Base-by-base conservation (phyloP, 371 early-diverging fungal genomes). In the Mortierella sp. region DNA sequence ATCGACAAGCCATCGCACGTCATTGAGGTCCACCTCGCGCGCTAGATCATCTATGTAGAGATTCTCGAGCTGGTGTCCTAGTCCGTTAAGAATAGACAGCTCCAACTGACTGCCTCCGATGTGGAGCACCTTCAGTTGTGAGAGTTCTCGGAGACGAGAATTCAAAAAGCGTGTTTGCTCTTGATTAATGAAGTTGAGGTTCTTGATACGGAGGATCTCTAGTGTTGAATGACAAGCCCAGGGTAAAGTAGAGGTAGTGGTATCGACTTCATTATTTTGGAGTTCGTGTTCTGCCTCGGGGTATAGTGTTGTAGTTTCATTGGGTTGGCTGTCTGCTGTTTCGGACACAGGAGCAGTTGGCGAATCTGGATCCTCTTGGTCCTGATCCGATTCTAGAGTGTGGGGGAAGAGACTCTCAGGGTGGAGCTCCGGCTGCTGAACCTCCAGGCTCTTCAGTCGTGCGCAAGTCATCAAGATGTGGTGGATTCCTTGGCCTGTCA, bases 31-130 rank as follows among this genome's bases (percentile, higher is more conserved):
- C 40, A 81, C 83, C 60, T 81, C 83, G 5, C 83, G 58, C 14
- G 64, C 70, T 35, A 81, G 67, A 22, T 75, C 76, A 39, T 73
- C 73, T 32, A 81, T 73, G 47, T 70, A 81, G 2, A 81, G 76
- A 16, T 72, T 65, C 52, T 76, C 67, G 5, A 81, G 62, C n/a
- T 64, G 81, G 62, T 81, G 76, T 2, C 83, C 77, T n/a, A 76
- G 47, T 9, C 83, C 83, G 22, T 76, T 61, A 47, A 81, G 67
- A 16, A 81, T 57, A 1, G 70, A 70, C 51, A 81, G 59, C 47
- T 81, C 76, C 43, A 81, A 57, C 37, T 81, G 76, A n/a, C 70
- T 69, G 10, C 83, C 83, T 2, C 83, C 83, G 26, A 81, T 81
- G 24, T 81, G 83, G 11, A 81, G 73, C 37, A 62, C 73, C 59